Base-by-base conservation (phyloP, 495 filamentous ascomycete species). In the Aspergillus asperescens region DNA sequence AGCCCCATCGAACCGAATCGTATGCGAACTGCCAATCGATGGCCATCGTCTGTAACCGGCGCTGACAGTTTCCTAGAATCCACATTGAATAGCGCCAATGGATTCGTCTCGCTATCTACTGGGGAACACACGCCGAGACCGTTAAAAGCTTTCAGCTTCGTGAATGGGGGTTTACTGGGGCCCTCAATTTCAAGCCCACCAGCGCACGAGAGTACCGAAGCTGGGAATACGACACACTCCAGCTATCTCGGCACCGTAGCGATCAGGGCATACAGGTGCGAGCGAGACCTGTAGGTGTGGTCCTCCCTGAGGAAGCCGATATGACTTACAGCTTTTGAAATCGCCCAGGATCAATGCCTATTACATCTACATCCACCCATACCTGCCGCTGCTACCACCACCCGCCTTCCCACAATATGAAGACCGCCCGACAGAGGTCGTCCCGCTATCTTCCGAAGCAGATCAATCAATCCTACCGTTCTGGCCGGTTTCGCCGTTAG, bases 311-410 rank as follows among this genome's bases (percentile, higher is more conserved):
- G n/a, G n/a, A n/a, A n/a, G n/a, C n/a, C n/a, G n/a, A n/a, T n/a
- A n/a, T n/a, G n/a, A n/a, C n/a, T n/a, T n/a, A n/a, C n/a, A n/a
- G n/a, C n/a, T n/a, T n/a, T n/a, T n/a, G n/a, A n/a, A 32, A 6
- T 32, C 10, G 5, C 29, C 5, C 29, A 78, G 75, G 46, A 54
- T 75, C 45, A 74, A 77, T 50, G 76, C 76, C 3, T 80, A 80
- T 56, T 81, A 80, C 48, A 69, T 77, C 10, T 80, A 65, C 61
- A 75, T 81, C 40, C 77, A 80, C 52, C 70, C 74, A 18, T 80
- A 75, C 55, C 72, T 80, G 41, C 77, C 78, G 5, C 65, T 79
- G 20, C 51, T 81, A 13, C 78, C 78, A 0, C 67, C 76, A 1
- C 65, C 74, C 5, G 62, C 64, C 16, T 28, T 44, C 8, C 56